phyloP scores from a whole-genome alignment of 495 filamentous ascomycete genomes.

The Penicillium paxilli region DNA sequence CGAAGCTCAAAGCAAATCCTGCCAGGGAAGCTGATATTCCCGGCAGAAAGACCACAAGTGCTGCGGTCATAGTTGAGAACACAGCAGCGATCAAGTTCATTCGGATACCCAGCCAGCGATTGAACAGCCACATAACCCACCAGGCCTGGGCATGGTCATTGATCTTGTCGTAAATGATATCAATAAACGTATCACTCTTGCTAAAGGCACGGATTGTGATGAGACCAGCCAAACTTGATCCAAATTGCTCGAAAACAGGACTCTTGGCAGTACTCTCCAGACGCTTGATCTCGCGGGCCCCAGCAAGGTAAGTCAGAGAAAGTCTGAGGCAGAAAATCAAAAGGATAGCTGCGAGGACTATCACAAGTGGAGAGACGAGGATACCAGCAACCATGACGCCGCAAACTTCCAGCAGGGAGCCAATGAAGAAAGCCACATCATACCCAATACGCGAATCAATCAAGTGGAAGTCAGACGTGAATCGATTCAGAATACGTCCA shows the following conservation, averaged over 20 bases:
- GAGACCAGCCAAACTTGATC: slow-evolving; percentile 67
- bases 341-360: slow-evolving; percentile 24
- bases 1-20: slow-evolving; percentile 72
- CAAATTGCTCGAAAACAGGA: slow-evolving; percentile 77
- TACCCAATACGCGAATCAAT: slow-evolving; percentile 66
- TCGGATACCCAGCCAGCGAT: slow-evolving; percentile 72
- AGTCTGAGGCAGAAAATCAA: slow-evolving; percentile 53
- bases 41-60: slow-evolving; percentile 60
- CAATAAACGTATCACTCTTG: slow-evolving; percentile 61
- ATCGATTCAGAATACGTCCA: slow-evolving; percentile 77
- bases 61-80: slow-evolving; percentile 65
- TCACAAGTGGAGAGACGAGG: slow-evolving; percentile 31
- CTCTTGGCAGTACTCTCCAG: slow-evolving; percentile 72
- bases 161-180: slow-evolving; percentile 64
- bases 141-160: slow-evolving; percentile 62
- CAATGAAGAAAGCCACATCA: slow-evolving; percentile 56
- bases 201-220: slow-evolving; percentile 75
- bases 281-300: slow-evolving; percentile 73
- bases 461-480: slow-evolving; percentile 73
- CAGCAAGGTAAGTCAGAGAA: slow-evolving; percentile 61
- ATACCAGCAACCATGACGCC: slow-evolving; percentile 34
- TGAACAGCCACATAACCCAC: slow-evolving; percentile 71
- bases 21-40: slow-evolving; percentile 73
- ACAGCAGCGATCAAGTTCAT: slow-evolving; percentile 70
- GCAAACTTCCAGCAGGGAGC: slow-evolving; percentile 39